Base-by-base conservation (phyloP, 345 rosid species). In the Excoecaria agallocha region DNA sequence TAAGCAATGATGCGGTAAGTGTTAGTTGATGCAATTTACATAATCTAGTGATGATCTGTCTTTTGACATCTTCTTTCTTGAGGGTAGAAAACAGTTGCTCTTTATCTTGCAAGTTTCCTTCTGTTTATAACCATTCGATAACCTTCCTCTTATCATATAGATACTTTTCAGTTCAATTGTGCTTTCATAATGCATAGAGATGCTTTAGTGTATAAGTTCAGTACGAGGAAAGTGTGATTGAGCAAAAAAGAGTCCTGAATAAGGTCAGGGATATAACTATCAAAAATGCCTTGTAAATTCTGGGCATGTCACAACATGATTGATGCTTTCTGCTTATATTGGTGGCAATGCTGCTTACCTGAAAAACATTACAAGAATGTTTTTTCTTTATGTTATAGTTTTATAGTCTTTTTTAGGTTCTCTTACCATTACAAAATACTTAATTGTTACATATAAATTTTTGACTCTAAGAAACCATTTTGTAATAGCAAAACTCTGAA, bases 1-100 rank as follows among this genome's bases (percentile, higher is more conserved):
- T 84, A 64, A 80, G 55, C 56, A 70, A 74, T 71, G 88, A 86
- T 48, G 84, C 84, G 74, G 94, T 87, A 85, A 81, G 85, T n/a
- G 13, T 59, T 72, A 67, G 38, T 70, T 77, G 71, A 74, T 67
- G 22, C 7, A 60, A 46, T 74, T 54, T 25, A 37, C 13, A 13
- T 69, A 49, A n/a, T 17, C n/a, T 49, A 13, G 7, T 25, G 35
- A 0, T 35, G 60, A 9, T 72, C 16, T 48, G 62, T 49, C 43
- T 50, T 30, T 37, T 8, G 7, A 15, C 13, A 24, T 13, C 17
- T 65, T 39, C 50, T 59, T 4, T 59, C 17, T 19, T 64, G 24
- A 41, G 22, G 48, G 45, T 64, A 10, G 68, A 64, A 43, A 4
- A 4, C 30, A 22, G 3, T 30, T 59, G 17, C 38, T 24, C 10